Base-by-base conservation (phyloP, 352 stramenopile species). In the Phytophthora syringae region DNA sequence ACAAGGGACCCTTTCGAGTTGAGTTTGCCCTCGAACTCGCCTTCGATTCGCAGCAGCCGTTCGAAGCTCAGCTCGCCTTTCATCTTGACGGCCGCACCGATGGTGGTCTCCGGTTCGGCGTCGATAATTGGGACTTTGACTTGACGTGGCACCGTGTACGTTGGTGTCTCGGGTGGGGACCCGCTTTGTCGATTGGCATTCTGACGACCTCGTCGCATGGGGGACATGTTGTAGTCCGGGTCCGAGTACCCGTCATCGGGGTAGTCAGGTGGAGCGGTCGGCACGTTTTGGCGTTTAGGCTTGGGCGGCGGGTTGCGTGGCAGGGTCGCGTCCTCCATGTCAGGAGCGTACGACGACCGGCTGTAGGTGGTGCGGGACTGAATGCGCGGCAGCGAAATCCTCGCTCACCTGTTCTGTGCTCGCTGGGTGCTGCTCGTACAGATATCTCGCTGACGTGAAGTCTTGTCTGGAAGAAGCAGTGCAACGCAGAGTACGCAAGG, bases 51-150 rank as follows among this genome's bases (percentile, higher is more conserved):
- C 32, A 97, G 72, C 43, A 97, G 64, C 5, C 89, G 77, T 37
- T 97, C 90, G 52, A 97, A 97, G 43, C 83, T 93, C 48, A 97
- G 72, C 60, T 97, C 89, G 37, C 90, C 90, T 72, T 92, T 96
- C 90, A 95, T 93, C 72, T 93, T 93, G 24, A 95, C 86, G 0
- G 83, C 84, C 9, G 72, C 80, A 18, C 86, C 86, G 61, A 95
- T 95, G 30, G 85, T 93, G 2, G 86, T 95, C 60, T 95, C 86
- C 3, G 86, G 73, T 43, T 94, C 86, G 1, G 80, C 79, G 42
- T 94, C 86, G 12, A 94, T 70, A 39, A 91, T 92, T 7, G 86
- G 79, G 20, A 91, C 70, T 22, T 90, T 91, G 13, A 64, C 44
- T 37, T 71, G 67, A 9, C 82, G 79, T 4, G 67, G 56, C 5